Evolutionary conservation across 1,139 yeast species (phyloP), one percentile per base, ranked within the genome.

Genomic region (Nakaseomyces sp.): DNA sequence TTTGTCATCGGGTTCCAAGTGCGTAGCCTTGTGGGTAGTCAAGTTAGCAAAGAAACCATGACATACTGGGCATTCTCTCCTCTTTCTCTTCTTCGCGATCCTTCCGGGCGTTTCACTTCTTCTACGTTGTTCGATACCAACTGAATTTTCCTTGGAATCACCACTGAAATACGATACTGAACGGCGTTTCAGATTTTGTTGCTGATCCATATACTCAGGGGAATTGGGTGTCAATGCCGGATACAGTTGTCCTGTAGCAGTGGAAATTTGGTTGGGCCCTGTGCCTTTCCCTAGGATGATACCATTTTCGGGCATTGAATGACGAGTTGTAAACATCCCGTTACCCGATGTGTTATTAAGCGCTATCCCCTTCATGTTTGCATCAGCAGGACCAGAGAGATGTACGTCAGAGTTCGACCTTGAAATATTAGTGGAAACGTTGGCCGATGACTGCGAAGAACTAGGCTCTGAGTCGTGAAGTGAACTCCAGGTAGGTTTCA

Each of bases 11-110:
- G 82, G 82, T 47, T 79, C 77, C 44, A 82, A 63, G 60, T 87
- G 95, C 13, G 88, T 83, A 1, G 89, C 76, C 59, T 79, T 77
- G 64, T 87, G 95, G 3, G 95, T 85, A 26, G 91, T 87, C 54
- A 87, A 68, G 61, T 87, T 86, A 47, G 85, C 75, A 63, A 81
- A 86, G 62, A 70, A 79, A 45, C 81, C 71, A 51, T 75, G 76
- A 63, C 96, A 87, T 45, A 79, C 77, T 0, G 91, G 85, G 62
- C 95, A 87, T 65, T 83, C 86, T 62, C 84, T 74, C 71, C 84
- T 85, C 65, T 76, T 80, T 50, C 93, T 67, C 35, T 77, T 79
- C 54, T 73, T 72, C 8, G 44, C 25, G 12, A 39, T 36, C 29
- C 18, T 35, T 4, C 36, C 36, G 9, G 36, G 15, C 7, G 19